Evolutionary conservation across 148 eudicot species (phyloP), one percentile per base, ranked within the genome.

Genomic region (Fagopyrum esculentum): DNA sequence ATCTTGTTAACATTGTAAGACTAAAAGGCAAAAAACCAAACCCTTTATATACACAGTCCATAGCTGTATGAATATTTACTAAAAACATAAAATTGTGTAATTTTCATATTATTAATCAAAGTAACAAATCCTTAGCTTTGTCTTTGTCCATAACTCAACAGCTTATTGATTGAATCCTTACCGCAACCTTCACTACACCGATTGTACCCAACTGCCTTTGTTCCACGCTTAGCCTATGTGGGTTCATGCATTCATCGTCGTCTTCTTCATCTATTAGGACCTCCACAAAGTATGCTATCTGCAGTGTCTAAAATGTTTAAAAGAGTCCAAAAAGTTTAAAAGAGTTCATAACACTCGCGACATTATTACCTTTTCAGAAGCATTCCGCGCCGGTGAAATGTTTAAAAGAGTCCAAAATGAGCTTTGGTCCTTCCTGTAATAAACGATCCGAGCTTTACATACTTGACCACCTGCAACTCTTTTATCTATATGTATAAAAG

Each of bases 171-270:
- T 79, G 83, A 77, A 92, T 80, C 76, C 97, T 84, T 10, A 91
- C 89, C 19, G 96, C 97, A 46, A 91, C 95, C 80, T 88, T 91
- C 1, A 90, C 90, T 48, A 93, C 92, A 9, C 89, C 98, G n/a
- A 93, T 89, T 54, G 75, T 86, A 44, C 98, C 86, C 17, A 78
- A 90, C 26, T 87, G 98, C 76, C 81, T 85, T 80, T 80, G 61
- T 76, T 87, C 88, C 0, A 90, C 88, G 69, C 86, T 84, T 74
- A 83, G 66, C 45, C 77, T 77, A 9, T 85, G 78, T 66, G 75
- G 77, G 40, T 84, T 87, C 9, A 72, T 74, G 16, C 70, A 63
- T 70, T 77, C 45, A 66, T 82, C 76, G 45, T 83, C 89, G 35
- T 77, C 44, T 52, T 81, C 78, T 60, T 83, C 90, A 47, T 86